phyloP scores from a whole-genome alignment of 129 eudicot species.

The Flaveria linearis region DNA sequence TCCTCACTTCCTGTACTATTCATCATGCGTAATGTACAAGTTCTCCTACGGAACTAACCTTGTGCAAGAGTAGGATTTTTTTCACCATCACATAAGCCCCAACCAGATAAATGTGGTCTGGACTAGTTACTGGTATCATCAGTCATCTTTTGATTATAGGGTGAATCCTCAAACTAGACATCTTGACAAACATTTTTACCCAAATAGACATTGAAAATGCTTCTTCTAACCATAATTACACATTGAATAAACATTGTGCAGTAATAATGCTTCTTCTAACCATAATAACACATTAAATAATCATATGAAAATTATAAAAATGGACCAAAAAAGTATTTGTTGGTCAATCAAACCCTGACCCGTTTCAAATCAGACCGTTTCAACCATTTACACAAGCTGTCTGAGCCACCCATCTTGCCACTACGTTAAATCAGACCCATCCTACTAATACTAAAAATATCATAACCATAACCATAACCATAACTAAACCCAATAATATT shows the following conservation, averaged over 20 bases:
- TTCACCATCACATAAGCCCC: conserved; percentile 3
- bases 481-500: too few relatives aligned
- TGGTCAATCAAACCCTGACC: not conserved
- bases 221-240: too few relatives aligned
- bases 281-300: not conserved
- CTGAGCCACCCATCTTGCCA: not conserved
- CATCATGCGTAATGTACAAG: conserved; percentile 25
- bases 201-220: too few relatives aligned
- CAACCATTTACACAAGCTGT: not conserved
- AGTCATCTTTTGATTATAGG: too few relatives aligned
- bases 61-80: conserved; percentile 13
- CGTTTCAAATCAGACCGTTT: not conserved
- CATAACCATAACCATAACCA: too few relatives aligned
- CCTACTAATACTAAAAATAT: too few relatives aligned
- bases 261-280: not conserved
- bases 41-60: conserved; percentile 9
- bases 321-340: not conserved
- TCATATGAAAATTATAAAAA: too few relatives aligned
- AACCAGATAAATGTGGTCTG: conserved; percentile 43
- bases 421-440: too few relatives aligned
- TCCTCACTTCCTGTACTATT: conserved; percentile 22
- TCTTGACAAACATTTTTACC: too few relatives aligned
- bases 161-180: too few relatives aligned
- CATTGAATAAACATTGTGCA: too few relatives aligned
- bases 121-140: conserved; percentile 17